A percentile compares a stretch with the other conserved stretches of the same genome.
These are phyloP conservation scores for Quercus variabilis DNA, from an alignment of 306 rosid species.

Conservation along the genomic window DNA sequence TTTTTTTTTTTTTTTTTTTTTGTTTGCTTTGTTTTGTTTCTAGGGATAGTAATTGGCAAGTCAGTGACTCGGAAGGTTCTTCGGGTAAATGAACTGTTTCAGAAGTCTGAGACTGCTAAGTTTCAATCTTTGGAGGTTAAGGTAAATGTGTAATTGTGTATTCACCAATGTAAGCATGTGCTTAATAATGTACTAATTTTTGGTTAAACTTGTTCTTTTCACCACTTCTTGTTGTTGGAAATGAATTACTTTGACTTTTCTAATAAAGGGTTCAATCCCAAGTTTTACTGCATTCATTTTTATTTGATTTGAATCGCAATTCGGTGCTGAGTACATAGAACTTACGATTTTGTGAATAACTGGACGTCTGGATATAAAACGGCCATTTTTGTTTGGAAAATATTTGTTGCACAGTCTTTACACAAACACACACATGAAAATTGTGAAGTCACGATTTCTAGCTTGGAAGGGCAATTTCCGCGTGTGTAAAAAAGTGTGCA, in stretches of 20 bases:
- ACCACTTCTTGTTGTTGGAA: too few species aligned
- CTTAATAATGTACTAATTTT: not conserved
- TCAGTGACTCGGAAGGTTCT: slow-evolving; percentile 48
- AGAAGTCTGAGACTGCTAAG: slow-evolving; percentile 50
- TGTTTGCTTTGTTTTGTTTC: not conserved
- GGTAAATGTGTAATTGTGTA: slow-evolving; percentile 45
- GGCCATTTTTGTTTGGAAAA: not conserved
- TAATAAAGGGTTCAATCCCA: not conserved
- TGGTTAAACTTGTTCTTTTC: not conserved
- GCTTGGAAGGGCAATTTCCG: too few species aligned
- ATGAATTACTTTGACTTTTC: not conserved
- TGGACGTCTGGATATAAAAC: not conserved
- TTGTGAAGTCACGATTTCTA: too few species aligned
- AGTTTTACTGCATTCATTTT: not conserved
- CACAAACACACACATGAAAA: too few species aligned
- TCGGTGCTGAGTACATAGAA: not conserved
- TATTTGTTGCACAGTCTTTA: too few species aligned
- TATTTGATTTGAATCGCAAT: not conserved
- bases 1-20: not conserved
- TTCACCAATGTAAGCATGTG: slow-evolving; percentile 3
- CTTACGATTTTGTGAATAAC: not conserved
- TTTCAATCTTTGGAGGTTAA: slow-evolving; percentile 64
- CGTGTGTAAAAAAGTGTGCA: too few species aligned
- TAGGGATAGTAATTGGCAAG: slow-evolving; percentile 44
- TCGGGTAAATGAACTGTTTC: slow-evolving; percentile 46